Evolutionary conservation across 768 basidiomycete species (phyloP).

Genomic region (Rhizopogon roseolus): DNA sequence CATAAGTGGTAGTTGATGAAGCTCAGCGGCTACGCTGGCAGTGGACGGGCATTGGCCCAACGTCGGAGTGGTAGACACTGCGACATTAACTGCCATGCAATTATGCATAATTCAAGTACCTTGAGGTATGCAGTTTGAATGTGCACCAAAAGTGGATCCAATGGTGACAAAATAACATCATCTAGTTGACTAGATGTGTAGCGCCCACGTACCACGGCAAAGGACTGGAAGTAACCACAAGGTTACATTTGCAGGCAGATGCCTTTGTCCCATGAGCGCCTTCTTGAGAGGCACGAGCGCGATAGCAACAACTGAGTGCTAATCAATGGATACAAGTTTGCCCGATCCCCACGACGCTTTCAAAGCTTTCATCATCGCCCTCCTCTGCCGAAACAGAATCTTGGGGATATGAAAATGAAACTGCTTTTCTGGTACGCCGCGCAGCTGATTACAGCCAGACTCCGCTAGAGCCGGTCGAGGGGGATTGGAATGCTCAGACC

Average conservation of each 20-base stretch:
- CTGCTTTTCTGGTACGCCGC: constrained; percentile 63
- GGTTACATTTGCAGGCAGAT: too few relatives aligned
- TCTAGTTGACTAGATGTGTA: not conserved
- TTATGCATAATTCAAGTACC: not conserved
- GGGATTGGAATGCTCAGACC: constrained; percentile 70
- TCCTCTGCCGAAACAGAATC: constrained; percentile 34
- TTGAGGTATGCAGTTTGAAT: not conserved
- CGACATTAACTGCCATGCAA: too few relatives aligned
- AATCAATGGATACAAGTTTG: constrained; percentile 12
- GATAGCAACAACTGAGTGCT: not conserved
- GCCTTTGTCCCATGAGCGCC: not conserved
- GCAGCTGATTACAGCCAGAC: constrained; percentile 48
- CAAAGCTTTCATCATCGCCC: constrained; percentile 33
- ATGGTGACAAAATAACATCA: not conserved
- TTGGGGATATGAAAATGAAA: constrained; percentile 30
- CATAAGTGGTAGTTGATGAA: not conserved
- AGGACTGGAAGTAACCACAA: not conserved
- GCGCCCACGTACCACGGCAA: not conserved
- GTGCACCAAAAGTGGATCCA: not conserved
- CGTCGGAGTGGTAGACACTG: not conserved
- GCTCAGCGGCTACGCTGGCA: not conserved
- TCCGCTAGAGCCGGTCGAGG: constrained; percentile 57
- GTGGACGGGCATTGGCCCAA: not conserved
- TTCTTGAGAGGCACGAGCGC: not conserved
- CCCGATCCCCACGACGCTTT: constrained; percentile 55